Evolutionary conservation across 2,329 filamentous ascomycete species (phyloP), one percentile per base, ranked within the genome.

Genomic region (Aureobasidium melanogenum): DNA sequence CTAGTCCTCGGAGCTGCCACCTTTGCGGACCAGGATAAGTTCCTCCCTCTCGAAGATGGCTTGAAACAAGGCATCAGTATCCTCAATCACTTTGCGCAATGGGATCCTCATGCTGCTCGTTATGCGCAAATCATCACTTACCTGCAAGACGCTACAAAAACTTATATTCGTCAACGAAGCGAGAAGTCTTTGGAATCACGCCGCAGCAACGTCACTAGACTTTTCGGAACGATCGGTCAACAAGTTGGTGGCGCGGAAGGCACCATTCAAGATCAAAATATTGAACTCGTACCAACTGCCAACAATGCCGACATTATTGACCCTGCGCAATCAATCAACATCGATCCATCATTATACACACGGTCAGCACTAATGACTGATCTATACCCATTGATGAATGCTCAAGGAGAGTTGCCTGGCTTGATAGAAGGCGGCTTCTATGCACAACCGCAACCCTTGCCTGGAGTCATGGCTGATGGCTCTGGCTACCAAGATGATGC

Each of bases 41-140:
- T 50, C 17, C 19, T 54, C 1, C 61, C 64, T 10, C 66, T 68
- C 22, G 65, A 70, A 41, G 64, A 65, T 7, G 64, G 66, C 9
- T 65, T 66, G 48, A 57, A 62, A 32, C 60, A 62, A 10, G 66
- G 66, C 0, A 66, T 69, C 15, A 12, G 47, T 3, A 67, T 67
- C 15, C 61, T 71, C 28, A 65, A 68, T 28, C 66, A 69, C 43
- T 71, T 71, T 58, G 67, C 66, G 12, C 61, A 60, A 14, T 62
- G 63, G 32, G 69, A 71, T 43, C 66, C 68, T 14, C 68, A 69
- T 41, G 69, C 69, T 2, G 59, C 64, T n/a, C 69, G 69, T n/a
- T 70, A 71, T 30, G 66, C 67, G 5, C 30, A 65, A 7, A 68
- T 69, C 12, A 64, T 66, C 8, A 63, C 66, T 28, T 66, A 69